These are phyloP conservation scores for Grammothele lineata DNA, from an alignment of 768 basidiomycete species.

Conservation along the genomic window DNA sequence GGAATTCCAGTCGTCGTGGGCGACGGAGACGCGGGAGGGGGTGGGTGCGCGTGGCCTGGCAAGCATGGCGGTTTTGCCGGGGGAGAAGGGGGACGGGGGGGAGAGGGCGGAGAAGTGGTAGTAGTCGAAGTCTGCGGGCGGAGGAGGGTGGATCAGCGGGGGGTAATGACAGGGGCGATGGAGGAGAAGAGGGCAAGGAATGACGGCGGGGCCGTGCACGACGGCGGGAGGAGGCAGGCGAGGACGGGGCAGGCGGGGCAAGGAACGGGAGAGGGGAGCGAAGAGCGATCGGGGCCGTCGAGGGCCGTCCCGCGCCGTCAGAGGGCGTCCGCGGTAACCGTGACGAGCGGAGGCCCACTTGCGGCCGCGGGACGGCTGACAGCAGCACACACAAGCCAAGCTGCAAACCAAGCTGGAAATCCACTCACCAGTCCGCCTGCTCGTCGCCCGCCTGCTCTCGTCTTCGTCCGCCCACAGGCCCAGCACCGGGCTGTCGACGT, in stretches of 20 bases:
- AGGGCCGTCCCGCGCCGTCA: neutral
- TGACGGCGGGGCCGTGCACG: constrained; percentile 1
- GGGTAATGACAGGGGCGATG: constrained; percentile 16
- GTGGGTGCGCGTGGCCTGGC: constrained; percentile 38
- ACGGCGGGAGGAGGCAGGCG: constrained; percentile 14
- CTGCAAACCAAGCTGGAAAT: neutral
- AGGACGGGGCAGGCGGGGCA: constrained; percentile 10
- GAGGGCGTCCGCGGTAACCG: constrained; percentile 4
- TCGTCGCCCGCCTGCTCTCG: constrained; percentile 1
- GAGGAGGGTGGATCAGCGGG: constrained; percentile 16
- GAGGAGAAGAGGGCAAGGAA: constrained; percentile 8
- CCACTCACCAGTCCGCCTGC: constrained; percentile 11
- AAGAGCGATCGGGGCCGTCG: neutral
- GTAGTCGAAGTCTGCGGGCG: constrained; percentile 20
- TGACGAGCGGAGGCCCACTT: no score
- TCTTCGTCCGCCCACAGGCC: constrained; percentile 13
- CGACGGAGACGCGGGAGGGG: constrained; percentile 24
- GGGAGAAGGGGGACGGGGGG: constrained; percentile 33
- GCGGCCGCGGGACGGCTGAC: no score
- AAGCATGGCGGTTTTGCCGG: constrained; percentile 23
- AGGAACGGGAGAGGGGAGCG: constrained; percentile 12
- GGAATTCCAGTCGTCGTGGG: constrained; percentile 23
- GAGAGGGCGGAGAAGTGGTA: constrained; percentile 27
- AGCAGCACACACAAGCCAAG: no score
- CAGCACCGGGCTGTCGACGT: constrained; percentile 16